Base-by-base conservation (phyloP, 495 filamentous ascomycete species). In the Astrocystis sublimbata region DNA sequence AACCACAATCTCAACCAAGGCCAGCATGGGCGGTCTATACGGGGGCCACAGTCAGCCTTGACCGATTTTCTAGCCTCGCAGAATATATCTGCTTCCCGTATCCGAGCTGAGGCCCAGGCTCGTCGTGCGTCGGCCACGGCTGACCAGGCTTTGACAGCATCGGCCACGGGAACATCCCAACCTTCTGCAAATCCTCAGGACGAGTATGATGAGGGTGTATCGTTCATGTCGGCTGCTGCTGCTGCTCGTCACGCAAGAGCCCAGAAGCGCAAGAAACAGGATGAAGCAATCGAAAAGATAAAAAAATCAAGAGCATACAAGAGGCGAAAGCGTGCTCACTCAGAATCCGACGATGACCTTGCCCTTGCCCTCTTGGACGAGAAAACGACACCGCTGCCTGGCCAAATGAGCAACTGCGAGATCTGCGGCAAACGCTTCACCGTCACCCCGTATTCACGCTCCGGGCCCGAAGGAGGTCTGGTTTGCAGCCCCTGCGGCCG, bases 371-470 rank as follows among this genome's bases (percentile, higher is more conserved):
- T 88, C 46, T 78, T 88, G 71, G 78, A 88, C 60, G 79, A 86
- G 60, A 86, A 85, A 62, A 67, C 80, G 31, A 81, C 81, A n/a
- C 89, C 88, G 40, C 68, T 87, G 15, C 91, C 94, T 0, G 93
- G 92, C 2, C 94, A 98, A 73, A 83, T 92, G 62, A 91, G 88
- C 28, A 93, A 96, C 65, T 98, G 94, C 66, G 92, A 90, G 46
- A 75, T 84, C 6, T 98, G 94, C 70, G 81, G 85, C 23, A 93
- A 91, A 67, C 87, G 94, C 24, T 98, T 98, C 69, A 97, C 92
- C 0, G 94, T 98, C 28, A 97, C 94, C 0, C 78, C 92, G 1
- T 98, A 98, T 71, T 90, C 87, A 64, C 89, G 91, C 66, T 82
- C 86, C n/a, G 90, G 89, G 13, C 88, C 89, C 1, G 80, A 88